These are phyloP conservation scores for Claviceps paspali DNA, from an alignment of 2,329 filamentous ascomycete genomes.

Conservation along the genomic window DNA sequence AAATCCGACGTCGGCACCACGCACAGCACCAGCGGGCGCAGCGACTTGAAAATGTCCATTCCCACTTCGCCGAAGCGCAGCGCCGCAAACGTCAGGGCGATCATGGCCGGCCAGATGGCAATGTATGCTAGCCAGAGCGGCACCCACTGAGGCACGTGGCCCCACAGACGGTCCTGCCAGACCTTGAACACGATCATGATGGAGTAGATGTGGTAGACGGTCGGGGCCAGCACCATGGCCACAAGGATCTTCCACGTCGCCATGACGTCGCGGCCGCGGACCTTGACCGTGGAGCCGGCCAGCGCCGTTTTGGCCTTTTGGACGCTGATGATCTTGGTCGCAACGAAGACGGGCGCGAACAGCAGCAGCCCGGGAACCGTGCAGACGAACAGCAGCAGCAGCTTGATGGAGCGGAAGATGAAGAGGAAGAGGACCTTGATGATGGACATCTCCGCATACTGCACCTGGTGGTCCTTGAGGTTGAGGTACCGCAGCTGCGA, in stretches of 20 bases:
- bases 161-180: constrained; percentile 66
- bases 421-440: constrained; percentile 61
- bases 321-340: constrained; percentile 66
- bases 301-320: constrained; percentile 73
- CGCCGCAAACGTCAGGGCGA: constrained; percentile 78
- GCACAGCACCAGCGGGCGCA: constrained; percentile 73
- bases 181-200: constrained; percentile 60
- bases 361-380: constrained; percentile 77
- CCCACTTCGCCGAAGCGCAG: constrained; percentile 94
- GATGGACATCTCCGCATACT: constrained; percentile 74
- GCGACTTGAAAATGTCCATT: constrained; percentile 95
- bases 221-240: constrained; percentile 67
- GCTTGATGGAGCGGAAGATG: constrained; percentile 65
- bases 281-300: constrained; percentile 75
- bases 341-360: constrained; percentile 78
- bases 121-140: constrained; percentile 65
- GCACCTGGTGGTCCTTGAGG: constrained; percentile 85
- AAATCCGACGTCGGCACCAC: constrained; percentile 74
- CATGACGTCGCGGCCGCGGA: constrained; percentile 78
- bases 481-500: constrained; percentile 70
- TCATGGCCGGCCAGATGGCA: constrained; percentile 66
- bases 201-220: constrained; percentile 72
- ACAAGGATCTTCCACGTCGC: constrained; percentile 89
- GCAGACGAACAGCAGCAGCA: constrained; percentile 59
- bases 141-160: constrained; percentile 65